Evolutionary conservation across 805 yeast species (phyloP).

Genomic region (Candida nitratophila): DNA sequence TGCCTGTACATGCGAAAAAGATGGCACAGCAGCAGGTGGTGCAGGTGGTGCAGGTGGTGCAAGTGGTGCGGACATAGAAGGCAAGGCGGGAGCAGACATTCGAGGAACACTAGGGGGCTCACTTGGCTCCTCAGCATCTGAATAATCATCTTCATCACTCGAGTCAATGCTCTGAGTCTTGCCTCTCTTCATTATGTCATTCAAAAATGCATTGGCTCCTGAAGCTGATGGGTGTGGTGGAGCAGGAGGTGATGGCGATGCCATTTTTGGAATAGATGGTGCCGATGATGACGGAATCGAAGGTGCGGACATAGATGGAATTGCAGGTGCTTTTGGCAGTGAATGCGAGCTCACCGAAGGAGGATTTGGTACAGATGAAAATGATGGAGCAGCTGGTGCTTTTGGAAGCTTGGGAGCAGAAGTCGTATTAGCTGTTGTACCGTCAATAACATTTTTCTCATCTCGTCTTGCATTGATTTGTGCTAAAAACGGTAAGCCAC

Average conservation of each 20-base stretch:
- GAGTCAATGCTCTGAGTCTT: neutral
- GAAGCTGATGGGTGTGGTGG: slow-evolving; percentile 10
- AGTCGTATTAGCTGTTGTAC: slow-evolving; percentile 6
- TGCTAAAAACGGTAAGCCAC: slow-evolving; percentile 45
- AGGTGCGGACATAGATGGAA: slow-evolving; percentile 12
- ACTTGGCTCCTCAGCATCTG: slow-evolving; percentile 10
- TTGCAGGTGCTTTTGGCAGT: slow-evolving; percentile 13
- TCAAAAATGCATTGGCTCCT: slow-evolving; percentile 5
- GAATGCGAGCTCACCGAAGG: slow-evolving; percentile 5
- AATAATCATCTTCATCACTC: neutral
- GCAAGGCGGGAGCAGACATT: slow-evolving; percentile 1
- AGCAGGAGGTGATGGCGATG: no score
- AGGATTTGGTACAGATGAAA: slow-evolving; percentile 1
- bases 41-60: slow-evolving; percentile 4
- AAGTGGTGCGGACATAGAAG: slow-evolving; percentile 1
- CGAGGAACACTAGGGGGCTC: slow-evolving; percentile 2
- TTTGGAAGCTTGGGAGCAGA: slow-evolving; percentile 3
- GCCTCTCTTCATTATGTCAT: neutral
- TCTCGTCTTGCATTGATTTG: slow-evolving; percentile 51
- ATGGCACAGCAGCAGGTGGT: slow-evolving; percentile 11
- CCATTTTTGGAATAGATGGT: slow-evolving; percentile 3
- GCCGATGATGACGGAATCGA: slow-evolving; percentile 4
- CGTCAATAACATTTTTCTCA: slow-evolving; percentile 43
- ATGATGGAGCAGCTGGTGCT: slow-evolving; percentile 13
- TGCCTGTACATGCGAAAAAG: no score